A percentile compares a stretch with the other conserved stretches of the same genome.
These are phyloP conservation scores for Suillus placidus DNA, from an alignment of 768 basidiomycete genomes.

Conservation along the genomic window DNA sequence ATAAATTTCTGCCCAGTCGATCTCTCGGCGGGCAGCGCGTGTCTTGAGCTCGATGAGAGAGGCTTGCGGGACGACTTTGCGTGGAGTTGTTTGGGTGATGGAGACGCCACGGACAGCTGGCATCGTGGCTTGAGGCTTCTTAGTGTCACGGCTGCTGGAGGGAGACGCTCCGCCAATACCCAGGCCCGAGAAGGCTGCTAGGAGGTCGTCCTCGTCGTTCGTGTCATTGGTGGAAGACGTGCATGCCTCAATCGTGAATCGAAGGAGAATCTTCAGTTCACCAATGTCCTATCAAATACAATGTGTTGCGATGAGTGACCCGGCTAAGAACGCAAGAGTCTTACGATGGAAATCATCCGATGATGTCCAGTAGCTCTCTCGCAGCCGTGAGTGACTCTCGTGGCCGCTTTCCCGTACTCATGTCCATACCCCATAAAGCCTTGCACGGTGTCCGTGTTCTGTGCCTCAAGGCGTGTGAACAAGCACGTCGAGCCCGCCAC, in stretches of 20 bases:
- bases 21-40: constrained; percentile 27
- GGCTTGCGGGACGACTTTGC: constrained; percentile 37
- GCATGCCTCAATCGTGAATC: constrained; percentile 57
- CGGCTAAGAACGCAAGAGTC: constrained; percentile 21
- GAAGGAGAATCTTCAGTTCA: constrained; percentile 58
- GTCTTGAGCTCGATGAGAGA: constrained; percentile 41
- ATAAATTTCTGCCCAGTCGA: constrained; percentile 63
- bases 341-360: constrained; percentile 64
- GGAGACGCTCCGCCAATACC: constrained; percentile 16
- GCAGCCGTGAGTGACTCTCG: constrained; percentile 50
- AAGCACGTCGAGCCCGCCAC: constrained; percentile 62
- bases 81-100: constrained; percentile 29
- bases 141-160: not conserved
- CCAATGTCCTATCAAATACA: constrained; percentile 49
- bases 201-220: constrained; percentile 23
- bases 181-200: constrained; percentile 29
- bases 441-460: constrained; percentile 2
- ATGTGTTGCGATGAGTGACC: not conserved
- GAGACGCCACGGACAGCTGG: constrained; percentile 15
- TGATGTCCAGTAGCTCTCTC: constrained; percentile 58
- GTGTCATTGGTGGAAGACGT: constrained; percentile 16
- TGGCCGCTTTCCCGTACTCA: constrained; percentile 63
- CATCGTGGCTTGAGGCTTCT: constrained; percentile 1
- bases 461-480: constrained; percentile 59
- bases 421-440: constrained; percentile 52